Conservation (phyloP, 1,139 yeast genomes). For the Lodderomyces jiufengensis region DNA sequence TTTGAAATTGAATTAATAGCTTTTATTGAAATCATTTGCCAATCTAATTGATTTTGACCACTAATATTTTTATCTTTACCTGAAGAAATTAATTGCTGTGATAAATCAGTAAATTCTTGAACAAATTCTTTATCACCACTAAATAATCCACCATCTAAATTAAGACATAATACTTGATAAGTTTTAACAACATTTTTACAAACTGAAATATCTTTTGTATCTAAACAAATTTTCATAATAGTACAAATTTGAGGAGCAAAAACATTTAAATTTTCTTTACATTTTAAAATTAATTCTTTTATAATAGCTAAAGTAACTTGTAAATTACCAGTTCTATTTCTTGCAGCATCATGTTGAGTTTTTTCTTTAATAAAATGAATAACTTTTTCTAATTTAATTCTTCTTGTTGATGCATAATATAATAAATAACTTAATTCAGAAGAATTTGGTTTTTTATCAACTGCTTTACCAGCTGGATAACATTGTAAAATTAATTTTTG, state of each 20-base stretch:
- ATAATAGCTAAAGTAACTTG: conserved; percentile 77
- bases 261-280: conserved; percentile 79
- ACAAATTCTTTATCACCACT: conserved; percentile 69
- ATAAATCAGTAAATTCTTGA: conserved; percentile 42
- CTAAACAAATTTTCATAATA: conserved; percentile 44
- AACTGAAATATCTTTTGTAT: conserved; percentile 52
- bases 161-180: conserved; percentile 58
- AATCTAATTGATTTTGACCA: conserved; percentile 42
- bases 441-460: conserved; percentile 86
- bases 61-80: conserved; percentile 17
- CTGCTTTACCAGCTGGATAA: conserved; percentile 84
- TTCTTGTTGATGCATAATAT: conserved; percentile 88
- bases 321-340: conserved; percentile 67
- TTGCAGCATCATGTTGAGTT: conserved; percentile 56
- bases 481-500: conserved; percentile 87
- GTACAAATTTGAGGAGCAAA: conserved; percentile 63
- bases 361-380: conserved; percentile 64
- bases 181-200: conserved; percentile 50
- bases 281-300: conserved; percentile 65
- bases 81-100: conserved; percentile 30
- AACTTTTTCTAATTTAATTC: conserved; percentile 85
- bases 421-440: conserved; percentile 85
- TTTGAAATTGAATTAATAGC: conserved; percentile 43
- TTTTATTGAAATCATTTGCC: conserved; percentile 47
- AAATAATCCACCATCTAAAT: conserved; percentile 65